Percentiles rank a stretch among this genome's conserved stretches.
Conservation (phyloP, 2,329 filamentous ascomycete species). For the Eurotiales sp. region DNA sequence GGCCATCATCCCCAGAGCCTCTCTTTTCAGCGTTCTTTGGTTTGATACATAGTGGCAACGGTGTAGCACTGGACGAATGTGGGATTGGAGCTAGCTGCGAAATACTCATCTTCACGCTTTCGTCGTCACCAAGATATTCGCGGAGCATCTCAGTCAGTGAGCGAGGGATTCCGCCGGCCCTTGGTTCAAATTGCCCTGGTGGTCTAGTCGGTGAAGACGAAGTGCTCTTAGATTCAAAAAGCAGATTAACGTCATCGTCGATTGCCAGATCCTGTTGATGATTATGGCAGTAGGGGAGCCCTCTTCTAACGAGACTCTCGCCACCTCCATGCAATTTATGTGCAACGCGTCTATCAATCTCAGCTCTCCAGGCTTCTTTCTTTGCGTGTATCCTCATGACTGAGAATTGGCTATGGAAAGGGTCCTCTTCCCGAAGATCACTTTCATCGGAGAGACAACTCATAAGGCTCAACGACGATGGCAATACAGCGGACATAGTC, state of each 20-base stretch:
- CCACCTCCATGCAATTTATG: background rate
- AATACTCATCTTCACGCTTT: background rate
- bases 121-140: background rate
- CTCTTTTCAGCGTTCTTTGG: background rate
- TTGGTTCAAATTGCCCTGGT: background rate
- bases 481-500: background rate
- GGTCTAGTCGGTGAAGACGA: background rate
- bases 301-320: background rate
- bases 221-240: background rate
- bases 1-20: background rate
- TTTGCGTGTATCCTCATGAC: background rate
- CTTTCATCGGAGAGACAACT: background rate
- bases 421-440: background rate
- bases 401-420: background rate
- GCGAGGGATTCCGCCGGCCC: background rate
- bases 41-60: conserved; percentile 6
- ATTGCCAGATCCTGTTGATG: background rate
- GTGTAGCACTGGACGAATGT: conserved; percentile 8
- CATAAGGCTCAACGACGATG: background rate
- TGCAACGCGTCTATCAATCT: conserved; percentile 1
- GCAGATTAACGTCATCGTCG: background rate
- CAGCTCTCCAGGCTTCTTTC: background rate
- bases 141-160: conserved; percentile 5
- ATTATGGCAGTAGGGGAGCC: background rate
- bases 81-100: background rate